These are phyloP conservation scores for Actinomortierella ambigua DNA, from an alignment of 371 early-diverging fungal genomes.

Conservation along the genomic window DNA sequence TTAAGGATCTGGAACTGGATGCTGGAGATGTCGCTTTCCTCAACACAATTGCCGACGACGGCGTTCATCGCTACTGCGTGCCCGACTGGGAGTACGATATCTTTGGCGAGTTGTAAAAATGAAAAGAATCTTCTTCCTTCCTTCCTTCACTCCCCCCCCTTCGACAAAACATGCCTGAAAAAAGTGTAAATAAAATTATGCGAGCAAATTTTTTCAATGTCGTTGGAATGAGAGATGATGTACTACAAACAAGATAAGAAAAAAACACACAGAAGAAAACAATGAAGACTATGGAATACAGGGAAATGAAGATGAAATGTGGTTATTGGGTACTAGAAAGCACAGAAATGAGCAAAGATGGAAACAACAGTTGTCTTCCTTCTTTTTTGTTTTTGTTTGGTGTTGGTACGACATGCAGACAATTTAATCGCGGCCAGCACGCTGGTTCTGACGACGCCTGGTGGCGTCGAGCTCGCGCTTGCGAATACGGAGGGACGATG, in stretches of 20 bases:
- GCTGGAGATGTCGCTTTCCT: conserved; percentile 49
- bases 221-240: not conserved
- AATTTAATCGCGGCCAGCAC: conserved; percentile 22
- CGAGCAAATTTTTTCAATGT: not conserved
- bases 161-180: not conserved
- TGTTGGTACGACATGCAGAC: too few species aligned
- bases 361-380: too few species aligned
- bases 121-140: too few species aligned
- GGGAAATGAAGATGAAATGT: too few species aligned
- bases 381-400: too few species aligned
- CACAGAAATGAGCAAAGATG: too few species aligned
- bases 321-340: too few species aligned
- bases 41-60: conserved; percentile 28
- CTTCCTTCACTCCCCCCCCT: too few species aligned
- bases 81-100: conserved; percentile 49
- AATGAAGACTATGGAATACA: too few species aligned
- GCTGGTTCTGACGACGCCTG: conserved; percentile 58
- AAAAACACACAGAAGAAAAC: too few species aligned
- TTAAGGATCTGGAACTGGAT: conserved; percentile 52
- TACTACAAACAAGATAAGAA: not conserved
- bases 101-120: conserved; percentile 9
- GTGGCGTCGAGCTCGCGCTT: conserved; percentile 71
- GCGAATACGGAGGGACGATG: conserved; percentile 67
- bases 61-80: conserved; percentile 43
- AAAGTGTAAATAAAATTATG: not conserved